Evolutionary conservation across 768 basidiomycete genomes (phyloP).

Genomic region (Panaeolus papilionaceus): DNA sequence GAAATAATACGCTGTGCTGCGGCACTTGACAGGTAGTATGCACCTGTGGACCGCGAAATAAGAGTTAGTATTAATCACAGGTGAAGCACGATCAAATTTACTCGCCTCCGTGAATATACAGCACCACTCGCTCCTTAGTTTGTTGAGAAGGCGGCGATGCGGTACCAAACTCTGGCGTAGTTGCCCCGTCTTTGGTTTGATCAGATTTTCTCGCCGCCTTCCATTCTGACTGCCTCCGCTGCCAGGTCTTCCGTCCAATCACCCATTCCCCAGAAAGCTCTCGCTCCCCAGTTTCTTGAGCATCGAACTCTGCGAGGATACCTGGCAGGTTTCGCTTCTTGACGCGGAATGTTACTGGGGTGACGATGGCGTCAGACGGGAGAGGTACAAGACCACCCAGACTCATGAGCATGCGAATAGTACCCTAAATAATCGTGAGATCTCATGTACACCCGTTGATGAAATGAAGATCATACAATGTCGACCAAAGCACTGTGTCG

Average conservation of each 20-base stretch:
- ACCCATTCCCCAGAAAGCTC: slow-evolving; percentile 97
- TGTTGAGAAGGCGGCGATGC: slow-evolving; percentile 29
- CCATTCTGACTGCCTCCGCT: slow-evolving; percentile 83
- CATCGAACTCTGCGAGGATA: slow-evolving; percentile 78
- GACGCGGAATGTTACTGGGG: slow-evolving; percentile 92
- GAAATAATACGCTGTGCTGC: slow-evolving; percentile 91
- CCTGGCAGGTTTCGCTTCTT: slow-evolving; percentile 75
- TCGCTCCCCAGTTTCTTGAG: slow-evolving; percentile 73
- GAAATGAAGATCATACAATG: slow-evolving; percentile 56
- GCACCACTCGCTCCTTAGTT: slow-evolving; percentile 80
- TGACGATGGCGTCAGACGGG: slow-evolving; percentile 91
- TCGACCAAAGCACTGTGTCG: slow-evolving; percentile 85
- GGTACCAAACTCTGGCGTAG: slow-evolving; percentile 17
- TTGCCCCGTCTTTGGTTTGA: slow-evolving; percentile 22
- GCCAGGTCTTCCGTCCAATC: slow-evolving; percentile 93
- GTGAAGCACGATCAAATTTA: slow-evolving; percentile 16
- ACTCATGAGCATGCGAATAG: slow-evolving; percentile 71
- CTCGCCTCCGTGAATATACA: slow-evolving; percentile 93
- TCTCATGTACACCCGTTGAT: slow-evolving; percentile 8
- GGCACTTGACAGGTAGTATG: slow-evolving; percentile 92
- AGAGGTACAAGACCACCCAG: slow-evolving; percentile 84
- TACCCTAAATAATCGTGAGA: slow-evolving; percentile 38
- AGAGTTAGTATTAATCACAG: slow-evolving; percentile 12
- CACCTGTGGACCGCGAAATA: slow-evolving; percentile 56
- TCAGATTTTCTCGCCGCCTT: slow-evolving; percentile 46